These are phyloP conservation scores for Kwoniella botswanensis DNA, from an alignment of 768 basidiomycete species.

Conservation along the genomic window DNA sequence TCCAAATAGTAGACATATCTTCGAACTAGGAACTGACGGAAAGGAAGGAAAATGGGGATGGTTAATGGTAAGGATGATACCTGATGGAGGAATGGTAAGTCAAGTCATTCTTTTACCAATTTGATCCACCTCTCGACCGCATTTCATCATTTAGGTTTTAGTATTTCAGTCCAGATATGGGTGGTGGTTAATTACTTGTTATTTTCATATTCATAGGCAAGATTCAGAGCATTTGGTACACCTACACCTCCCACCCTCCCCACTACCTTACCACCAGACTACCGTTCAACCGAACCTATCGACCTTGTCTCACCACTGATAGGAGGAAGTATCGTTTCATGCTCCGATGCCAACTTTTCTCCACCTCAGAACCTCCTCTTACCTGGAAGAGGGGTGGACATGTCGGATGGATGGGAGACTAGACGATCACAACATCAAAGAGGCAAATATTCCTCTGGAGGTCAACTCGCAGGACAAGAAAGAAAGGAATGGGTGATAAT, in stretches of 20 bases:
- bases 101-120: neutral
- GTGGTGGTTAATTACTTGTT: no score
- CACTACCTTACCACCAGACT: conserved; percentile 14
- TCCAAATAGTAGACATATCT: conserved; percentile 86
- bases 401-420: conserved; percentile 99
- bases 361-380: conserved; percentile 87
- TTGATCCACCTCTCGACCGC: no score
- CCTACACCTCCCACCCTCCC: conserved; percentile 38
- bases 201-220: conserved; percentile 65
- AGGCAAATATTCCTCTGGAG: conserved; percentile 64
- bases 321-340: conserved; percentile 80
- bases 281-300: conserved; percentile 60
- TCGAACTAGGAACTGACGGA: conserved; percentile 65
- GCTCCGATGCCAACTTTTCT: conserved; percentile 95
- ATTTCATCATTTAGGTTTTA: no score
- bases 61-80: conserved; percentile 90
- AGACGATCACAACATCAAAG: conserved; percentile 72
- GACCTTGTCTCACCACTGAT: conserved; percentile 91
- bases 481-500: conserved; percentile 86
- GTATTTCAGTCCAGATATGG: no score
- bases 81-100: conserved; percentile 94
- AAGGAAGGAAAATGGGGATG: conserved; percentile 55
- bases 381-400: conserved; percentile 83
- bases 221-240: conserved; percentile 86
- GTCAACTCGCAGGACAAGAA: conserved; percentile 37